Percentiles rank a stretch among this genome's conserved stretches.
These are phyloP conservation scores for Gremmenia infestans DNA, from an alignment of 2,329 filamentous ascomycete genomes.

Conservation along the genomic window DNA sequence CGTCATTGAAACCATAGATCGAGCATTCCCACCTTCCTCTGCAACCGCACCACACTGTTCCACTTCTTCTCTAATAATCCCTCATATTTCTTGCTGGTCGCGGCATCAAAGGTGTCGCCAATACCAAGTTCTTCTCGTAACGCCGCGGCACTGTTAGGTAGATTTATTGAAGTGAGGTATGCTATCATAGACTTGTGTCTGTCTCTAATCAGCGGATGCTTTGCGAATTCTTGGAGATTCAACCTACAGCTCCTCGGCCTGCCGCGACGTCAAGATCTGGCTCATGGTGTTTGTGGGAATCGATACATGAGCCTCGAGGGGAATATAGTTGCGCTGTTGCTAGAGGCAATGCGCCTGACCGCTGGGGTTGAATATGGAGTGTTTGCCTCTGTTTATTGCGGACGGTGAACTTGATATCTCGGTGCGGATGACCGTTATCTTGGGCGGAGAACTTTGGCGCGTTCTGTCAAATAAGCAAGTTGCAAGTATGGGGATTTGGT, in stretches of 20 bases:
- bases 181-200: slow-evolving; percentile 94
- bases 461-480: background rate
- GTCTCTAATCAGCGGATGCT: slow-evolving; percentile 18
- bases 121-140: slow-evolving; percentile 75
- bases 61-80: slow-evolving; percentile 95
- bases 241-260: slow-evolving; percentile 84
- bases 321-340: slow-evolving; percentile 8
- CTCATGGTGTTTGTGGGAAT: slow-evolving; percentile 51
- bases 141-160: slow-evolving; percentile 63
- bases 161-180: slow-evolving; percentile 71
- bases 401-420: background rate
- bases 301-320: slow-evolving; percentile 25
- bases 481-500: background rate
- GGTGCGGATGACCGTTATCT: too few relatives aligned
- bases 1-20: too few relatives aligned
- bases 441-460: too few relatives aligned
- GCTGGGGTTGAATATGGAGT: background rate
- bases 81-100: slow-evolving; percentile 90
- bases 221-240: slow-evolving; percentile 2
- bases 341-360: slow-evolving; percentile 21
- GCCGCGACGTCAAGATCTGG: slow-evolving; percentile 69
- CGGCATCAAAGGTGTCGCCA: slow-evolving; percentile 65
- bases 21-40: slow-evolving; percentile 71
- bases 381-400: slow-evolving; percentile 8
- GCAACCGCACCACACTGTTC: slow-evolving; percentile 89